Conservation (phyloP, 2,329 filamentous ascomycete species). For the Colletotrichum echinochloae region DNA sequence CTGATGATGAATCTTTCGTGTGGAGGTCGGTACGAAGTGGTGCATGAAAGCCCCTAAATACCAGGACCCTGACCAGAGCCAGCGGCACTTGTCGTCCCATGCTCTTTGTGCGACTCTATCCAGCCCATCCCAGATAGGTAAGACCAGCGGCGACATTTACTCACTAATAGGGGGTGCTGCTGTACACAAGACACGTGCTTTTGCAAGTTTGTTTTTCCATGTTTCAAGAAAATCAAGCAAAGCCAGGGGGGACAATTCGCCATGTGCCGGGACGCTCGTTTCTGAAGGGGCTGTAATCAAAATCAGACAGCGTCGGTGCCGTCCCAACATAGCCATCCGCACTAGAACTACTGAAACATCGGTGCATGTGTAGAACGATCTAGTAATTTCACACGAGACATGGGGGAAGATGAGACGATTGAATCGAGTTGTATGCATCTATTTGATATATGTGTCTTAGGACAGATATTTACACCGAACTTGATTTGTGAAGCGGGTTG, state of each 20-base stretch:
- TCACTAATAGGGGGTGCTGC: too few relatives aligned
- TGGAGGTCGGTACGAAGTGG: too few relatives aligned
- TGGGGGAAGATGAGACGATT: rapidly evolving
- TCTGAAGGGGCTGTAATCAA: not conserved
- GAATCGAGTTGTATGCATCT: constrained; percentile 3
- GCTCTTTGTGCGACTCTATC: not conserved
- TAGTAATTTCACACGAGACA: not conserved
- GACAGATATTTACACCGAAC: constrained; percentile 26
- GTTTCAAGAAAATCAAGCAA: constrained; percentile 18
- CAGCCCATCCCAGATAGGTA: constrained; percentile 6
- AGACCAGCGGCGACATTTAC: not conserved
- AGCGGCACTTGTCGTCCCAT: not conserved
- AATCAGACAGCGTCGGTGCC: not conserved
- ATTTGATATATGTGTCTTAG: constrained; percentile 15
- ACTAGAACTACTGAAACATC: not conserved
- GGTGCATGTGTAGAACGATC: not conserved
- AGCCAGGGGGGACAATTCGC: not conserved
- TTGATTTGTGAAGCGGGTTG: constrained; percentile 30
- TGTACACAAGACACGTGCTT: not conserved
- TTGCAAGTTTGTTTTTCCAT: not conserved
- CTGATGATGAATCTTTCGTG: not conserved
- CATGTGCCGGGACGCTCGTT: not conserved
- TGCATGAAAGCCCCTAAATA: not conserved
- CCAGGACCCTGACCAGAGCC: not conserved
- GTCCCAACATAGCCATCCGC: not conserved